phyloP scores from a whole-genome alignment of 768 basidiomycete genomes.

The Tulasnella sp. region DNA sequence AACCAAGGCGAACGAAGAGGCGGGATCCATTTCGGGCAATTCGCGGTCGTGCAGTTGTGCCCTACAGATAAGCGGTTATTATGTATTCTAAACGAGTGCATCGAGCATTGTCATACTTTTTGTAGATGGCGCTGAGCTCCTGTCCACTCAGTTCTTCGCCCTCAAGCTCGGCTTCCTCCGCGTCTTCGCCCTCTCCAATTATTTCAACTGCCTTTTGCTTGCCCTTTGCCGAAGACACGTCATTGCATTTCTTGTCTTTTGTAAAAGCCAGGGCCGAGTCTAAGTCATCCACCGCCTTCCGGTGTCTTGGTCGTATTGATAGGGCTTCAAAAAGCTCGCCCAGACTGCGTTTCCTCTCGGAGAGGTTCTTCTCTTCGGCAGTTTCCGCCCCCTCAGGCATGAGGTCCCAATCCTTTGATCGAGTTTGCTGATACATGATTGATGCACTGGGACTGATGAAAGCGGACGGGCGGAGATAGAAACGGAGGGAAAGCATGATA shows the following conservation, averaged over 20 bases:
- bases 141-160: constrained; percentile 71
- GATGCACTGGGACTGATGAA: constrained; percentile 6
- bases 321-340: constrained; percentile 61
- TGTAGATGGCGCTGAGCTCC: constrained; percentile 74
- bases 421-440: constrained; percentile 2
- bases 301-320: constrained; percentile 50
- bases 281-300: constrained; percentile 27
- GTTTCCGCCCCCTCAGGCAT: constrained; percentile 77
- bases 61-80: constrained; percentile 29
- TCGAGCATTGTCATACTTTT: constrained; percentile 42
- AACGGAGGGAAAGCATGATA: constrained; percentile 52
- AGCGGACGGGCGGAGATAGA: constrained; percentile 1
- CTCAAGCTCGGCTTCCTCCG: constrained; percentile 63
- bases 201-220: constrained; percentile 40
- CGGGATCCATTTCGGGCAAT: constrained; percentile 74
- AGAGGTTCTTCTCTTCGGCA: constrained; percentile 58
- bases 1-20: constrained; percentile 59
- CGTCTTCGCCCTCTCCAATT: constrained; percentile 71
- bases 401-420: constrained; percentile 21
- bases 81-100: constrained; percentile 4
- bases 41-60: constrained; percentile 70
- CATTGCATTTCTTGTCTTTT: constrained; percentile 28
- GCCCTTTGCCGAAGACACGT: constrained; percentile 29
- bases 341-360: constrained; percentile 69
- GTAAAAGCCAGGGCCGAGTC: constrained; percentile 27